Percentiles rank a stretch among this genome's conserved stretches.
These are phyloP conservation scores for Entelexis paramagnoliae DNA, from an alignment of 1,139 yeast species.

Conservation along the genomic window DNA sequence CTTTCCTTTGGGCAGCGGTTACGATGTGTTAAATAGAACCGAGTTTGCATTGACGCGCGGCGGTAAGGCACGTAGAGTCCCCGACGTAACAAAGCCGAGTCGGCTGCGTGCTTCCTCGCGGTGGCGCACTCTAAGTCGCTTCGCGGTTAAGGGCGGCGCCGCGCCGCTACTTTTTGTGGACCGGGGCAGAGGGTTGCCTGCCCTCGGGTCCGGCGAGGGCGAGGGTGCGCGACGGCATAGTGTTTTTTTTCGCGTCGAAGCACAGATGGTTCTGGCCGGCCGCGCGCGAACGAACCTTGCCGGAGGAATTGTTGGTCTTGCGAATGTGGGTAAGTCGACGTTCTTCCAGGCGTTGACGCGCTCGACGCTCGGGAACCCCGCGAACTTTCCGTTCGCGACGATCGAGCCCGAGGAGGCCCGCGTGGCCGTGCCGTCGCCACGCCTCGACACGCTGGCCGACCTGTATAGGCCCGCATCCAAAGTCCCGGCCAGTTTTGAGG, in stretches of 20 bases:
- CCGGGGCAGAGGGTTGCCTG: background rate
- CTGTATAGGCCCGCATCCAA: constrained; percentile 73
- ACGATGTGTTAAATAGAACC: too few species aligned
- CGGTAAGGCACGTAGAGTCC: too few species aligned
- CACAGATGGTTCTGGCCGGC: constrained; percentile 6
- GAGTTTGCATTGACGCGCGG: too few species aligned
- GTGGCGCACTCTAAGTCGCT: too few species aligned
- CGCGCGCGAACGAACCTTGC: constrained; percentile 64
- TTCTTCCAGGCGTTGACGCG: constrained; percentile 64
- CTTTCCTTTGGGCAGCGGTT: too few species aligned
- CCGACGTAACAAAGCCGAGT: too few species aligned
- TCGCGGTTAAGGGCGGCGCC: too few species aligned
- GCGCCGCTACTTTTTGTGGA: too few species aligned
- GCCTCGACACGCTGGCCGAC: constrained; percentile 65
- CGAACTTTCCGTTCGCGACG: constrained; percentile 96
- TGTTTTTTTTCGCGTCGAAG: background rate
- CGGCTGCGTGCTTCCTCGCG: too few species aligned
- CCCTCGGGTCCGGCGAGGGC: background rate
- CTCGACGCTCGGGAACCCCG: constrained; percentile 95
- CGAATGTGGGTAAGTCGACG: constrained; percentile 87
- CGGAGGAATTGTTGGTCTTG: constrained; percentile 91
- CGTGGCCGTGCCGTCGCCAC: constrained; percentile 87
- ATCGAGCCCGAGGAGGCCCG: constrained; percentile 99
- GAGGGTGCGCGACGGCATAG: background rate
- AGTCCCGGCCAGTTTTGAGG: constrained; percentile 89